These are phyloP conservation scores for Fusarium falciforme DNA, from an alignment of 2,329 filamentous ascomycete species.

Conservation along the genomic window DNA sequence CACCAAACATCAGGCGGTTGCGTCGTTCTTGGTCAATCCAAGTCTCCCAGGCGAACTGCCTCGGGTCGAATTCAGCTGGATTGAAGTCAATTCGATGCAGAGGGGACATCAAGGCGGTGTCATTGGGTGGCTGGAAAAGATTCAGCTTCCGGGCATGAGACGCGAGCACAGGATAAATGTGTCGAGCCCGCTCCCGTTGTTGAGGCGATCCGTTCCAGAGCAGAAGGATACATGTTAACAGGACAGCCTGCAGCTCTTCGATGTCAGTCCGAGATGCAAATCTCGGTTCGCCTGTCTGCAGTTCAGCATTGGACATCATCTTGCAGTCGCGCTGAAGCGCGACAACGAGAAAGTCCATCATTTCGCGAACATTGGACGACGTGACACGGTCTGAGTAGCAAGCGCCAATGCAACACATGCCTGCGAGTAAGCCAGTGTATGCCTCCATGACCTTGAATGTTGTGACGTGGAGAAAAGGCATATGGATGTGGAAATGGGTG, in stretches of 20 bases:
- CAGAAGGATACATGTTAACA: conserved; percentile 71
- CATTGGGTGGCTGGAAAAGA: conserved; percentile 65
- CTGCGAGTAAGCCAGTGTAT: conserved; percentile 74
- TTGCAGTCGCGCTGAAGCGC: conserved; percentile 69
- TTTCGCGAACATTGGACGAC: conserved; percentile 70
- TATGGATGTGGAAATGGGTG: conserved; percentile 79
- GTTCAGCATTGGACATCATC: conserved; percentile 50
- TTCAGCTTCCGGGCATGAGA: conserved; percentile 67
- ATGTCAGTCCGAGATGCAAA: conserved; percentile 56
- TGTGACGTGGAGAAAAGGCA: conserved; percentile 77
- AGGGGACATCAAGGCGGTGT: conserved; percentile 64
- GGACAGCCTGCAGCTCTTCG: conserved; percentile 75
- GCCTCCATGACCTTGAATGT: conserved; percentile 76
- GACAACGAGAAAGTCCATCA: conserved; percentile 72
- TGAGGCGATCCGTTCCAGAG: conserved; percentile 77
- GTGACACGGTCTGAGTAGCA: conserved; percentile 76
- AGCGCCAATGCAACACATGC: conserved; percentile 79
- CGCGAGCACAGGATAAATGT: conserved; percentile 68
- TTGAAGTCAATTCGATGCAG: conserved; percentile 69
- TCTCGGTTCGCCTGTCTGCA: conserved; percentile 37
- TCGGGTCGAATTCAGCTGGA: conserved; percentile 57
- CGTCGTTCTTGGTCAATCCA: conserved; percentile 81
- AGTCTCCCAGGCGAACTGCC: conserved; percentile 71
- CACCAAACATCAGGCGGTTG: conserved; percentile 71
- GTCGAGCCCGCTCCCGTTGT: conserved; percentile 72